Evolutionary conservation across 2,329 filamentous ascomycete species (phyloP).

Genomic region (Dendryphion nanum): DNA sequence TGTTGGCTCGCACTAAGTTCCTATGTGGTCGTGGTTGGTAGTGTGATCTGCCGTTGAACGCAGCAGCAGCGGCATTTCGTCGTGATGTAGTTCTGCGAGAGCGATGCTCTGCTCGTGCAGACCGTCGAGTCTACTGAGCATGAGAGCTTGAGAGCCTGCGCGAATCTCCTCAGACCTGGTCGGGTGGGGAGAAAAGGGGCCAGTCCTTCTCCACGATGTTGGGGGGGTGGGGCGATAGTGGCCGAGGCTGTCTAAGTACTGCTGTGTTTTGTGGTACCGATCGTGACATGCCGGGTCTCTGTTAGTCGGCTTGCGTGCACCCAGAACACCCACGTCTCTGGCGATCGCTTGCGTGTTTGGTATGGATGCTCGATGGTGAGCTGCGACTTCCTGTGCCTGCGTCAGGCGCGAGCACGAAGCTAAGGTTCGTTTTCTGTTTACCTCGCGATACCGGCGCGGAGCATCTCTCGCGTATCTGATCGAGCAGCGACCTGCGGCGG

Average conservation of each 20-base stretch:
- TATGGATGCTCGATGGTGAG: no score
- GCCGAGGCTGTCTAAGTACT: conserved; percentile 3
- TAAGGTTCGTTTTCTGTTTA: no score
- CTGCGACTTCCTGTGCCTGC: no score
- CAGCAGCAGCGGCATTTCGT: conserved; percentile 9
- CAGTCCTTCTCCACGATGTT: conserved; percentile 3
- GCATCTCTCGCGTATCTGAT: no score
- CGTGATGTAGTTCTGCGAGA: conserved; percentile 7
- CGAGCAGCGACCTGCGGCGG: no score
- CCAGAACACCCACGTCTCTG: no score
- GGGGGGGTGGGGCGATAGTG: conserved; percentile 5
- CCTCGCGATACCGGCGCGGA: no score
- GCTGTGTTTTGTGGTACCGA: conserved; percentile 4
- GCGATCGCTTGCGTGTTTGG: no score
- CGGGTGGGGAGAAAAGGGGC: conserved; percentile 5
- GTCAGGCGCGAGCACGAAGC: no score
- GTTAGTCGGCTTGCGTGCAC: background rate
- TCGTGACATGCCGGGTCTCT: conserved; percentile 6
- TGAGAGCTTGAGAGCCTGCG: conserved; percentile 12
- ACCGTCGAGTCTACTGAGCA: conserved; percentile 10
- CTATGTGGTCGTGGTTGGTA: conserved; percentile 12
- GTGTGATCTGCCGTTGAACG: conserved; percentile 8
- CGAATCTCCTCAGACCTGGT: conserved; percentile 27
- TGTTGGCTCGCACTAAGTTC: background rate
- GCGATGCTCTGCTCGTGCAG: conserved; percentile 10